Evolutionary conservation across 768 basidiomycete genomes (phyloP).

Genomic region (Mycena crocata): DNA sequence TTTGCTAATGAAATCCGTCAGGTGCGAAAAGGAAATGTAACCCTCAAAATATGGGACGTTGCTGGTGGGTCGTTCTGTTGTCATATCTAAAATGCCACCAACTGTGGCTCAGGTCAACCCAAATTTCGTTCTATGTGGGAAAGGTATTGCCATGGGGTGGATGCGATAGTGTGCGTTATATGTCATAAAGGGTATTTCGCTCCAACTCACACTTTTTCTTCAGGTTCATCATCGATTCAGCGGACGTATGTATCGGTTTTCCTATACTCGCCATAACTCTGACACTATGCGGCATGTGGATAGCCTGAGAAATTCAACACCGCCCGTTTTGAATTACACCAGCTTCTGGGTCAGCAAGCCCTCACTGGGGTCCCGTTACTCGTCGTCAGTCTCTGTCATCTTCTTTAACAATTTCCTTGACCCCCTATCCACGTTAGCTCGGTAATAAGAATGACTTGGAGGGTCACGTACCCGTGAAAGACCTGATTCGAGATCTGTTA

Average conservation of each 20-base stretch:
- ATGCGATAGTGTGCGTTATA: slow-evolving; percentile 84
- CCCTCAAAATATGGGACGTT: slow-evolving; percentile 95
- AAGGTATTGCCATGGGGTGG: slow-evolving; percentile 88
- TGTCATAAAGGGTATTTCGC: slow-evolving; percentile 13
- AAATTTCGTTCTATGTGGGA: slow-evolving; percentile 98
- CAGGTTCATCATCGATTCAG: slow-evolving; percentile 94
- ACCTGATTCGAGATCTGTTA: slow-evolving; percentile 83
- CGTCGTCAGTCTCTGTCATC: slow-evolving; percentile 65
- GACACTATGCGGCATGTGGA: too few species aligned
- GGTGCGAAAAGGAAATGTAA: slow-evolving; percentile 83
- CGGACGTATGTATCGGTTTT: slow-evolving; percentile 68
- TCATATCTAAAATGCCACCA: slow-evolving; percentile 19
- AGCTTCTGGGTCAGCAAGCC: slow-evolving; percentile 74
- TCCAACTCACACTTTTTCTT: not conserved
- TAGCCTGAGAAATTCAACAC: slow-evolving; percentile 87
- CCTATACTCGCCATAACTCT: too few species aligned
- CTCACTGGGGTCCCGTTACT: slow-evolving; percentile 82
- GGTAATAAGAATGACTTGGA: slow-evolving; percentile 95
- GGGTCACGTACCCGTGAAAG: slow-evolving; percentile 81
- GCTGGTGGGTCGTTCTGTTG: slow-evolving; percentile 69
- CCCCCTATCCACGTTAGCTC: slow-evolving; percentile 59
- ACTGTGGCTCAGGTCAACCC: slow-evolving; percentile 73
- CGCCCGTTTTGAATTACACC: slow-evolving; percentile 86
- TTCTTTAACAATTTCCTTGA: not conserved
- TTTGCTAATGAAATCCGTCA: not conserved